A percentile compares a stretch with the other conserved stretches of the same genome.
Conservation (phyloP, 768 basidiomycete genomes). For the Russula griseocarnosa region DNA sequence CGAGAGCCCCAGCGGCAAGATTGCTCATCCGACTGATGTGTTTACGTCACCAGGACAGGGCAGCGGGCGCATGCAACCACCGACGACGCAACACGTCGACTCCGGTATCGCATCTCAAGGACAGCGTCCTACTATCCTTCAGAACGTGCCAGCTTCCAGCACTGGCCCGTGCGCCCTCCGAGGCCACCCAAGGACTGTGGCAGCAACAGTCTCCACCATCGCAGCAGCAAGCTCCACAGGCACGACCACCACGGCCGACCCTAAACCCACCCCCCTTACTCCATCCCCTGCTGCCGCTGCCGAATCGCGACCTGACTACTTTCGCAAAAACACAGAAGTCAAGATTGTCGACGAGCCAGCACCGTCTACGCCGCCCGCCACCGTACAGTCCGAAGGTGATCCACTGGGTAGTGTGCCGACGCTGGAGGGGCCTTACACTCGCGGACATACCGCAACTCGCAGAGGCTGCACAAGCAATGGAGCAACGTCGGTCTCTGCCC, state of each 20-base stretch:
- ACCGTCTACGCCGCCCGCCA: conserved; percentile 64
- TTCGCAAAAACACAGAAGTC: conserved; percentile 79
- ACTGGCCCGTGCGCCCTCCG: conserved; percentile 12
- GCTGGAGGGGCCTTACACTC: conserved; percentile 80
- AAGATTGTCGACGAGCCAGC: conserved; percentile 83
- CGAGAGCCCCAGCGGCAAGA: conserved; percentile 87
- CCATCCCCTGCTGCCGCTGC: conserved; percentile 53
- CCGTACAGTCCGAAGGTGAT: conserved; percentile 38
- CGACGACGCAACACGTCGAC: conserved; percentile 35
- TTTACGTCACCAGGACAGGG: conserved; percentile 33
- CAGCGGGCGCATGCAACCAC: conserved; percentile 45
- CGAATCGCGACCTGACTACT: conserved; percentile 61
- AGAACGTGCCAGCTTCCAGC: neutral
- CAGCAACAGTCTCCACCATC: conserved; percentile 22
- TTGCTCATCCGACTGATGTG: conserved; percentile 68
- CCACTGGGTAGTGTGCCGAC: conserved; percentile 31
- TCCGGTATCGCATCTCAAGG: conserved; percentile 4
- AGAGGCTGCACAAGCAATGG: conserved; percentile 85
- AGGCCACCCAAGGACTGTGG: conserved; percentile 31
- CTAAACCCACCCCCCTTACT: conserved; percentile 39
- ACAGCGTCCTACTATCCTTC: conserved; percentile 21
- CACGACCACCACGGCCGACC: conserved; percentile 36
- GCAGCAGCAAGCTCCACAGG: conserved; percentile 31
- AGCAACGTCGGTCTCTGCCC: conserved; percentile 81
- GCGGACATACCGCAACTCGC: conserved; percentile 93